A percentile compares a stretch with the other conserved stretches of the same genome.
Conservation (phyloP, 345 rosid species). For the Anacardium occidentale region DNA sequence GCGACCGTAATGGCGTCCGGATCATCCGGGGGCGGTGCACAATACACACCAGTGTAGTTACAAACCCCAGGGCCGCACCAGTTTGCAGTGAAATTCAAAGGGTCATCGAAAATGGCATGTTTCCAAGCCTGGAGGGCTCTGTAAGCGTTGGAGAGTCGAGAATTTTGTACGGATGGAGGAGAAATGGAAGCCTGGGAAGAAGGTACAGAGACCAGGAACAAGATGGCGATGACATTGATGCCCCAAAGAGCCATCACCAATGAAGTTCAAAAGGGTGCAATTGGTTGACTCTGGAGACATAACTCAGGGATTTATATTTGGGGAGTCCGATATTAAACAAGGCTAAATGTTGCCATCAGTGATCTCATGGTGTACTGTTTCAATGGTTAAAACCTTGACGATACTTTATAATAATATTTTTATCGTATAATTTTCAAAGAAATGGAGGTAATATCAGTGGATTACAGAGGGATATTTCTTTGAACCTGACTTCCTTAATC, state of each 20-base stretch:
- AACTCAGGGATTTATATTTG: conserved; percentile 3
- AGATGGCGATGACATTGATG: neutral
- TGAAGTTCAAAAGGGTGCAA: conserved; percentile 11
- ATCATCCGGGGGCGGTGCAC: conserved; percentile 67
- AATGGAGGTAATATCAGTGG: conserved; percentile 16
- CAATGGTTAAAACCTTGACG: conserved; percentile 20
- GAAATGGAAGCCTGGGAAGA: conserved; percentile 25
- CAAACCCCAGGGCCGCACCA: conserved; percentile 87
- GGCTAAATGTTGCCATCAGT: conserved; percentile 14
- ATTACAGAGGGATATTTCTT: conserved; percentile 29
- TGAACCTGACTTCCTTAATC: conserved; percentile 23
- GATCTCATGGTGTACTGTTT: neutral
- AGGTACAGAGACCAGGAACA: conserved; percentile 22
- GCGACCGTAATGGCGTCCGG: conserved; percentile 60
- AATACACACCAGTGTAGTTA: conserved; percentile 78
- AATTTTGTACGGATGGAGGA: conserved; percentile 37
- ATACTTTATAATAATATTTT: neutral
- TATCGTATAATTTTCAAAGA: neutral
- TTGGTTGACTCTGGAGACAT: neutral
- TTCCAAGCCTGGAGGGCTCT: conserved; percentile 81
- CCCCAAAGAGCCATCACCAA: conserved; percentile 1
- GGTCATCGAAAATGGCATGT: conserved; percentile 57
- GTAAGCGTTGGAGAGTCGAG: conserved; percentile 67
- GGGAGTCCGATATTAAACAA: neutral
- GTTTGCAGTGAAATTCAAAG: conserved; percentile 53